Base-by-base conservation (phyloP, 1,284 basidiomycete species). In the Boletus sp. region DNA sequence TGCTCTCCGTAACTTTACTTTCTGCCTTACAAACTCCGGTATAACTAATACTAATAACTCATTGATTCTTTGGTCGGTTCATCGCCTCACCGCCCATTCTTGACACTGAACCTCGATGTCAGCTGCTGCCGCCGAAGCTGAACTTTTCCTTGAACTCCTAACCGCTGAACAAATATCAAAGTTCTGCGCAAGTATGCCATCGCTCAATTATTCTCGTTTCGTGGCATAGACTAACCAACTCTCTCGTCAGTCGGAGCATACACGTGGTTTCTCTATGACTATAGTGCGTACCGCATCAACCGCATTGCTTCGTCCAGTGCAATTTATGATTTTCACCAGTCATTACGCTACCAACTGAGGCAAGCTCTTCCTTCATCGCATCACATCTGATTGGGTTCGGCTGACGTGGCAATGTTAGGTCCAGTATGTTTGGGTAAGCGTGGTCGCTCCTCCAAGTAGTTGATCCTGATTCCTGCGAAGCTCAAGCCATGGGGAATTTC, bases 261-360 rank as follows among this genome's bases (percentile, higher is more conserved):
- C 25, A 16, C 42, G 2, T 44, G 42, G 42, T 44, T 36, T 44
- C 34, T 44, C n/a, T 44, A 44, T n/a, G 42, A 44, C n/a, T 36
- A 44, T 44, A 2, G 42, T 44, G 25, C 34, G 33, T 44, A 10
- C 34, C 13, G 14, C 25, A 23, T 17, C 17, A 27, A 22, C 17
- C 19, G 16, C 13, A 17, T 26, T 9, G 13, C 19, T 20, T 26
- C 27, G 8, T 25, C n/a, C 2, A 16, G 12, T 14, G 22, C 12
- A 3, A 19, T 5, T 19, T 6, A 40, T 27, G 17, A 5, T 17
- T 9, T 16, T 25, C 14, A 13, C 26, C 23, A 44, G 42, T 44
- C 17, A 29, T 44, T 22, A 44, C 33, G 19, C 19, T 44, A 7
- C 42, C 42, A 20, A 29, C 25, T 16, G 42, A 44, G 34, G 42